phyloP scores from a whole-genome alignment of 2,329 filamentous ascomycete species.

The Talaromyces amestolkiae region DNA sequence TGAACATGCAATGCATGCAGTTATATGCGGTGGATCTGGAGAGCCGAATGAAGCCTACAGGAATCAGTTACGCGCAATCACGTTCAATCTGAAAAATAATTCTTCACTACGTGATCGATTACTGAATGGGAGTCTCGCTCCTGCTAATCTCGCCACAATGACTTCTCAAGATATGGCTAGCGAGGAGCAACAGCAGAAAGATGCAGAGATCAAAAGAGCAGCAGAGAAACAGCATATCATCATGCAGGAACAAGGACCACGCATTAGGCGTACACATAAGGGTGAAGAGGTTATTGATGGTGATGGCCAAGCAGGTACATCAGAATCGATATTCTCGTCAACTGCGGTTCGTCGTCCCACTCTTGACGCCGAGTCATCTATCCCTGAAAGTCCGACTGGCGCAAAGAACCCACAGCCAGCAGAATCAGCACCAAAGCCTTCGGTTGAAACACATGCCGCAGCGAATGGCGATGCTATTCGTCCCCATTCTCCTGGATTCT shows the following conservation, averaged over 20 bases:
- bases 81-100: slow-evolving; percentile 88
- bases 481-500: slow-evolving; percentile 68
- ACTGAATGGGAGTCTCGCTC: slow-evolving; percentile 67
- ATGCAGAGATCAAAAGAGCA: slow-evolving; percentile 55
- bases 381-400: slow-evolving; percentile 26
- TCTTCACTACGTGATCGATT: slow-evolving; percentile 71
- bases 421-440: neutral
- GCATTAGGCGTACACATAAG: slow-evolving; percentile 87
- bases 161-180: slow-evolving; percentile 85
- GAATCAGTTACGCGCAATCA: slow-evolving; percentile 69
- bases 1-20: slow-evolving; percentile 65
- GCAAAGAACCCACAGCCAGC: slow-evolving; percentile 25
- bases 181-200: slow-evolving; percentile 72
- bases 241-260: slow-evolving; percentile 70
- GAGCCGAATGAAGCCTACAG: slow-evolving; percentile 57
- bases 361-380: slow-evolving; percentile 25
- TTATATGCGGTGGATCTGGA: slow-evolving; percentile 50
- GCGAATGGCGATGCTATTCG: slow-evolving; percentile 58
- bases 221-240: slow-evolving; percentile 69
- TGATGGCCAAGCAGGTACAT: slow-evolving; percentile 54
- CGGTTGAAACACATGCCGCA: slow-evolving; percentile 40
- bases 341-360: slow-evolving; percentile 46
- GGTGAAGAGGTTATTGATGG: slow-evolving; percentile 87
- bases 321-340: slow-evolving; percentile 50
- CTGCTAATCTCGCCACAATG: slow-evolving; percentile 82